A percentile compares a stretch with the other conserved stretches of the same genome.
Evolutionary conservation across 441 rosid genomes (phyloP).

Genomic region (Erodium texanum): DNA sequence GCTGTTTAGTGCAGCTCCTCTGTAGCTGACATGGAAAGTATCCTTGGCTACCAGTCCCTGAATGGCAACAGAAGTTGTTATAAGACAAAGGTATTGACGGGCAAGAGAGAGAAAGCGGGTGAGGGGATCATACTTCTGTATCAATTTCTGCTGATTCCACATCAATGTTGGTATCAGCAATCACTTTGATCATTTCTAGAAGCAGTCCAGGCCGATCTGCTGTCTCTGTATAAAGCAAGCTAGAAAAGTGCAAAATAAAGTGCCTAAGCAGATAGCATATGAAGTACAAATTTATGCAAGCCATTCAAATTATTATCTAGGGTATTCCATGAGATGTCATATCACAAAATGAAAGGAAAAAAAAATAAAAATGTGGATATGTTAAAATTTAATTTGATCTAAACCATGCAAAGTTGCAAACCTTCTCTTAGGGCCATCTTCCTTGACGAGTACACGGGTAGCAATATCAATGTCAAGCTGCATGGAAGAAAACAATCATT

Average conservation of each 20-base stretch:
- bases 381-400: slow-evolving; percentile 14
- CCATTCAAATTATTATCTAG: background rate
- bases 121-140: slow-evolving; percentile 36
- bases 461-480: slow-evolving; percentile 90
- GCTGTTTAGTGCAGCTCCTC: slow-evolving; percentile 60
- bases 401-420: slow-evolving; percentile 22
- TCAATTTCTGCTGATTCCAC: slow-evolving; percentile 72
- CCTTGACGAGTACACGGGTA: slow-evolving; percentile 59
- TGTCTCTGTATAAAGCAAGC: slow-evolving; percentile 46
- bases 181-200: slow-evolving; percentile 51
- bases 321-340: background rate
- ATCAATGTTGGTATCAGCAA: slow-evolving; percentile 51
- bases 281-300: background rate
- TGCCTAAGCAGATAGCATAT: background rate
- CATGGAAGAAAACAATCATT: background rate
- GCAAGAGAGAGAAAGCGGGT: background rate
- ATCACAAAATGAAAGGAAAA: background rate
- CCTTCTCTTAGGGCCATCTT: slow-evolving; percentile 87
- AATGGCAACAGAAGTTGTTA: slow-evolving; percentile 8
- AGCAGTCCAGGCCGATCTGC: slow-evolving; percentile 31
- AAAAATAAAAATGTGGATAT: background rate
- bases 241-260: slow-evolving; percentile 21
- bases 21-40: slow-evolving; percentile 64
- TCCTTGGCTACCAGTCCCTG: slow-evolving; percentile 71
- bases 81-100: background rate